Evolutionary conservation across 2,329 filamentous ascomycete species (phyloP), one percentile per base, ranked within the genome.

Genomic region (Sclerotinia trifoliorum): DNA sequence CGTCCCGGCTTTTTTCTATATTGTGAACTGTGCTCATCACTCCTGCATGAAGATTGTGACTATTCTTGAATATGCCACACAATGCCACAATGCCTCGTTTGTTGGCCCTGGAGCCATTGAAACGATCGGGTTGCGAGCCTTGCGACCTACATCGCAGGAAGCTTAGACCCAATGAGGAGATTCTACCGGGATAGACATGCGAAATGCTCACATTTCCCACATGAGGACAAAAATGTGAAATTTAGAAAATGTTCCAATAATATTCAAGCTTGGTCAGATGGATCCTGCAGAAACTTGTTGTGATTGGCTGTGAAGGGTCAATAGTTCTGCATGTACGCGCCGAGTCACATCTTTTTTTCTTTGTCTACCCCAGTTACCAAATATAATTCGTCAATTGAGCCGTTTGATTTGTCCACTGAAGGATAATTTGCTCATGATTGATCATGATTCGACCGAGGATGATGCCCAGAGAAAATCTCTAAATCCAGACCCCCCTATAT

Each of bases 41-140:
- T 69, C 74, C 71, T 75, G 75, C 75, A 75, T 73, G 71, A 69
- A 66, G 51, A 49, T 67, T 74, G 74, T 75, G 74, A 74, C 71
- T 71, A 71, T 72, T 70, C 66, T 70, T 69, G 70, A 70, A 39
- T 48, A 58, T 42, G 55, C 55, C 55, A 44, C 55, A 61, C 39
- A 44, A 62, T 49, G 58, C 44, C 58, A 49, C 58, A 62, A 39
- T 46, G 58, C 58, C 54, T 58, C 64, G 52, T 49, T 49, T 57
- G 64, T 32, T 58, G 44, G 42, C 54, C 24, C 46, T 42, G 24
- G 44, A 66, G 55, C 65, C 61, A 62, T 62, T 62, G 58, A 62
- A 29, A 62, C 44, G 58, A 62, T 62, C 44, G 29, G 44, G 29
- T 49, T 62, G 58, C 29, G 29, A 62, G 46, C 58, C 58, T 62